Percentiles rank a stretch among this genome's conserved stretches.
Evolutionary conservation across 148 eudicot species (phyloP).

Genomic region (Diospyros lotus): DNA sequence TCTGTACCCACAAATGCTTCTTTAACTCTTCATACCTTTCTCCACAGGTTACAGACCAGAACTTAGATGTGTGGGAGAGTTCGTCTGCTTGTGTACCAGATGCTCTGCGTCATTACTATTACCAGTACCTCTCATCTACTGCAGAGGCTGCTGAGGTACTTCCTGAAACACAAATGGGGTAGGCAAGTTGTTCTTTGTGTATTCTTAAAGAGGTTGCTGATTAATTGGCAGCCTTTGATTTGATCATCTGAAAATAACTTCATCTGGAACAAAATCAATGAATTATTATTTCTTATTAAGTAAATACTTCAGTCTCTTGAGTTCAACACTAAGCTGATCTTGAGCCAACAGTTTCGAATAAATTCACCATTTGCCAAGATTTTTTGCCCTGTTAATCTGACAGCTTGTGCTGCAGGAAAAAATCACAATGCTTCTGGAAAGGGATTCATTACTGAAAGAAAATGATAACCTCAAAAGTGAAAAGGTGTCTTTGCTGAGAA

Average conservation of each 20-base stretch:
- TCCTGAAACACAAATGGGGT: constrained; percentile 20
- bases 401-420: constrained; percentile 69
- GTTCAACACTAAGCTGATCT: constrained; percentile 4
- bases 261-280: not conserved
- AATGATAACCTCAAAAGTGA: constrained; percentile 52
- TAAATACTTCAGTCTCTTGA: constrained; percentile 4
- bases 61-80: constrained; percentile 83
- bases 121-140: constrained; percentile 89
- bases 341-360: too few species aligned
- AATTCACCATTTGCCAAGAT: not conserved
- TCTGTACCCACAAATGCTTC: not conserved
- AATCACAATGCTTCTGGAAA: constrained; percentile 73
- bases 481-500: constrained; percentile 46
- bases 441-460: constrained; percentile 63
- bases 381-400: not conserved
- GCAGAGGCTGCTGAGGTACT: constrained; percentile 94
- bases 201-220: constrained; percentile 5
- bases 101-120: constrained; percentile 93
- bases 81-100: constrained; percentile 88
- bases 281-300: not conserved
- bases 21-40: constrained; percentile 5
- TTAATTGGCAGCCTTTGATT: constrained; percentile 6
- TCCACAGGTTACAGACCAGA: constrained; percentile 86
- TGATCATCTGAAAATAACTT: not conserved
- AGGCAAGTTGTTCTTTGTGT: constrained; percentile 13